Percentiles rank a stretch among this genome's conserved stretches.
Conservation (phyloP, 177 flowering plant genomes). For the Vitis hybrid region DNA sequence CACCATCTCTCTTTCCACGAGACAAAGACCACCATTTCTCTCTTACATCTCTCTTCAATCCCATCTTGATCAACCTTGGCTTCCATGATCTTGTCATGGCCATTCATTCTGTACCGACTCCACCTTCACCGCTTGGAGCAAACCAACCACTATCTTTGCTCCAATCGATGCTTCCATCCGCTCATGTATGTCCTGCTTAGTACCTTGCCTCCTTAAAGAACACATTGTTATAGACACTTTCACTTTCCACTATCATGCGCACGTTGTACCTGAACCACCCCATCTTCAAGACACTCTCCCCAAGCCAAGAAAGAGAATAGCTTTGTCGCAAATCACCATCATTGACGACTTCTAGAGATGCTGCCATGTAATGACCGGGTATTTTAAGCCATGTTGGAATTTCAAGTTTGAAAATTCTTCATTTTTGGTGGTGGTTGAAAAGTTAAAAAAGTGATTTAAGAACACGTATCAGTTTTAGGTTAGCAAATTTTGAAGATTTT, state of each 20-base stretch:
- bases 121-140: constrained; percentile 28
- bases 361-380: too few relatives aligned
- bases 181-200: constrained; percentile 46
- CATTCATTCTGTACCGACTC: constrained; percentile 32
- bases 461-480: too few relatives aligned
- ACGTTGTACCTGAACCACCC: constrained; percentile 13
- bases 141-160: constrained; percentile 59
- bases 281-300: too few relatives aligned
- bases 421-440: too few relatives aligned
- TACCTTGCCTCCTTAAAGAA: constrained; percentile 46
- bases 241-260: constrained; percentile 35
- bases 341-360: too few relatives aligned
- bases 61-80: constrained; percentile 53
- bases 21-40: background rate
- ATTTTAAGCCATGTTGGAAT: too few relatives aligned
- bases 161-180: constrained; percentile 49
- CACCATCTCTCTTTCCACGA: too few relatives aligned
- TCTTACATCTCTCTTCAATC: constrained; percentile 21
- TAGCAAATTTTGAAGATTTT: too few relatives aligned
- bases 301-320: too few relatives aligned
- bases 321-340: too few relatives aligned
- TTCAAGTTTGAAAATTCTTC: too few relatives aligned
- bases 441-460: too few relatives aligned
- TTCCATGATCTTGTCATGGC: constrained; percentile 48
- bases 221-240: constrained; percentile 59